phyloP scores from a whole-genome alignment of 2,329 filamentous ascomycete species.

The Beauveria scarabaeidicola region DNA sequence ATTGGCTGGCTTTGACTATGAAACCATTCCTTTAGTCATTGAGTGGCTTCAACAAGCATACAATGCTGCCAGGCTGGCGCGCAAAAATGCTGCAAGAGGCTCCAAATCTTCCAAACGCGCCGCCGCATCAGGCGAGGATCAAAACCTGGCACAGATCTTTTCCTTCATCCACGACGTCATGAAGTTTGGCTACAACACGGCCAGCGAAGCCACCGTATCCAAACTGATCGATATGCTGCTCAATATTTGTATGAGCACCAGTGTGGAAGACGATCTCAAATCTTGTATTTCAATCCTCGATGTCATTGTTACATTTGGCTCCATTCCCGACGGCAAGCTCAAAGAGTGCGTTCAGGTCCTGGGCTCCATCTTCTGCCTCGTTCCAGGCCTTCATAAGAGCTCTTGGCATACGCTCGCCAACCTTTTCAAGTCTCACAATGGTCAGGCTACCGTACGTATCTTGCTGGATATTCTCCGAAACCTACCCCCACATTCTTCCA shows the following conservation, averaged over 20 bases:
- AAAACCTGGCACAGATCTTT: constrained; percentile 56
- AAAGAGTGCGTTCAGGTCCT: constrained; percentile 61
- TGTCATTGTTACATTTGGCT: constrained; percentile 62
- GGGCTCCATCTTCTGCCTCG: constrained; percentile 61
- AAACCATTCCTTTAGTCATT: constrained; percentile 54
- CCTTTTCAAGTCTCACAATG: constrained; percentile 65
- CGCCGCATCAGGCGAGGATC: constrained; percentile 43
- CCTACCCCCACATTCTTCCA: constrained; percentile 34
- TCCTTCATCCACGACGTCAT: constrained; percentile 58
- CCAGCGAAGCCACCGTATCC: constrained; percentile 53
- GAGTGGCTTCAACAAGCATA: constrained; percentile 52
- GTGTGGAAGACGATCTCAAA: constrained; percentile 53
- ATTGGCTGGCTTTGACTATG: constrained; percentile 59
- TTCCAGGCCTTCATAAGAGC: constrained; percentile 50
- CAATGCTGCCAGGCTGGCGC: constrained; percentile 40
- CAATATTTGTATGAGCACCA: constrained; percentile 60
- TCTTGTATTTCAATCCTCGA: constrained; percentile 62
- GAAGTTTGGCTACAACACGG: constrained; percentile 67
- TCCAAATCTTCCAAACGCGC: constrained; percentile 31
- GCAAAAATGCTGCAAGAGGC: constrained; percentile 35
- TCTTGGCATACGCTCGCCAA: constrained; percentile 65
- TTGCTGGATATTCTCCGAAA: constrained; percentile 53
- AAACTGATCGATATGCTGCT: constrained; percentile 55
- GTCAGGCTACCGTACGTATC: constrained; percentile 58
- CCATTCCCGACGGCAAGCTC: constrained; percentile 55